Conservation (phyloP, 2,329 filamentous ascomycete species). For the Graphiopsis chlorocephala region DNA sequence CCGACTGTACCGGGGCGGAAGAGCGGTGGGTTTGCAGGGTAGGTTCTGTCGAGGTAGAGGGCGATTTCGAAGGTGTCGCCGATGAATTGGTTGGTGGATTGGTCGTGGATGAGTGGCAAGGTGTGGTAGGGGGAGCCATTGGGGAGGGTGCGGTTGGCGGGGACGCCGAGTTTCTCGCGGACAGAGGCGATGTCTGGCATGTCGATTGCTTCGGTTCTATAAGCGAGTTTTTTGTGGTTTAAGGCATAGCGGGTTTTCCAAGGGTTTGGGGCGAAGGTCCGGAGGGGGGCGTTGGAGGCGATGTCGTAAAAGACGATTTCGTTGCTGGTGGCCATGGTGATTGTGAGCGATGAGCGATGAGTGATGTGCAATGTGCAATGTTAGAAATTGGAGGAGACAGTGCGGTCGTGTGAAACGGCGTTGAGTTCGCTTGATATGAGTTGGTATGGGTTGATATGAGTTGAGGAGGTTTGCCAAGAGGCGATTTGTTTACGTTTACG, state of each 20-base stretch:
- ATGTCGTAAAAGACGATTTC: slow-evolving; percentile 51
- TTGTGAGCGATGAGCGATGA: not conserved
- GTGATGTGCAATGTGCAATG: no score
- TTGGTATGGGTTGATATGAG: not conserved
- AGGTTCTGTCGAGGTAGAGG: slow-evolving; percentile 54
- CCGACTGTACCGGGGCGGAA: slow-evolving; percentile 43
- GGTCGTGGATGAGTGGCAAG: slow-evolving; percentile 56
- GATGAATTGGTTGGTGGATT: slow-evolving; percentile 40
- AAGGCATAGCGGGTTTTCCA: slow-evolving; percentile 52
- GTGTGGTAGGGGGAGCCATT: slow-evolving; percentile 61
- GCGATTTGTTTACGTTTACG: not conserved
- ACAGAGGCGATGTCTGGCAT: slow-evolving; percentile 52
- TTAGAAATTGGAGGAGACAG: not conserved
- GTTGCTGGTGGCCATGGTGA: not conserved
- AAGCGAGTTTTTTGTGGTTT: slow-evolving; percentile 49
- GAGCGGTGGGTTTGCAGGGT: slow-evolving; percentile 46
- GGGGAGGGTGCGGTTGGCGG: slow-evolving; percentile 53
- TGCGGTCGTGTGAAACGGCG: not conserved
- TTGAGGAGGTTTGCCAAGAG: not conserved
- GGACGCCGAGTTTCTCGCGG: slow-evolving; percentile 47
- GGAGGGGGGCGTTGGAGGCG: slow-evolving; percentile 37
- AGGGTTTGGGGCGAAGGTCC: slow-evolving; percentile 49
- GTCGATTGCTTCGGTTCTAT: slow-evolving; percentile 53
- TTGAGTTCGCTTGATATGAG: not conserved
- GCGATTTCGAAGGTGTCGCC: slow-evolving; percentile 68